A percentile compares a stretch with the other conserved stretches of the same genome.
These are phyloP conservation scores for Clonostachys byssicola DNA, from an alignment of 2,329 filamentous ascomycete genomes.

Conservation along the genomic window DNA sequence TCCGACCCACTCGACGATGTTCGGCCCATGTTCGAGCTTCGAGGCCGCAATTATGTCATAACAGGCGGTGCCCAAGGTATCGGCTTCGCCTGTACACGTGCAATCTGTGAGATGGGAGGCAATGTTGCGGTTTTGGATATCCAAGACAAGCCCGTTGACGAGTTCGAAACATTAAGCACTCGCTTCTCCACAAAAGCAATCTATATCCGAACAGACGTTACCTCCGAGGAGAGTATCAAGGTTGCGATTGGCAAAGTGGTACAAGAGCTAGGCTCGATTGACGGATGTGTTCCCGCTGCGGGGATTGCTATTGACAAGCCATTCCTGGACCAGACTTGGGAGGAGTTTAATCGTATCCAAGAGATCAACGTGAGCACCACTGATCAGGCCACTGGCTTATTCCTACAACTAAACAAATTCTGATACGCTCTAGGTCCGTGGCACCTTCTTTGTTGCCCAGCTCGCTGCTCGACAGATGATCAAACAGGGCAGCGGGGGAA, in stretches of 20 bases:
- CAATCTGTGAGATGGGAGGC: conserved; percentile 32
- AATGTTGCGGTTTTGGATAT: conserved; percentile 30
- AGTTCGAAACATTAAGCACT: conserved; percentile 1
- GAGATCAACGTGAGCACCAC: conserved; percentile 31
- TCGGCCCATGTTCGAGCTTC: conserved; percentile 23
- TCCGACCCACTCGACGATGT: conserved; percentile 12
- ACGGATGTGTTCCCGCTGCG: conserved; percentile 24
- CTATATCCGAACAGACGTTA: conserved; percentile 23
- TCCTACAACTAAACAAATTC: background rate
- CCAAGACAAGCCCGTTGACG: conserved; percentile 17
- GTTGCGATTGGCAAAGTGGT: conserved; percentile 13
- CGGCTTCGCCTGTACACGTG: conserved; percentile 26
- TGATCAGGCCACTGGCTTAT: background rate
- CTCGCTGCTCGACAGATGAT: conserved; percentile 30
- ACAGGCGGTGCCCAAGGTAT: conserved; percentile 33
- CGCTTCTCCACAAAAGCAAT: conserved; percentile 13
- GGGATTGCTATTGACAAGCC: conserved; percentile 37
- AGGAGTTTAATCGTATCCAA: conserved; percentile 30
- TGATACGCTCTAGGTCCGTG: conserved; percentile 21
- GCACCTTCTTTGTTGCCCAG: conserved; percentile 34
- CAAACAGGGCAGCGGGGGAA: conserved; percentile 28
- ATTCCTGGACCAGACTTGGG: conserved; percentile 36
- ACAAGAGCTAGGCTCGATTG: conserved; percentile 15
- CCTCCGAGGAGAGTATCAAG: conserved; percentile 16
- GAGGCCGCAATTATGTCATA: conserved; percentile 26